phyloP scores from a whole-genome alignment of 192 early-diverging fungal species.

The Gonapodya prolifera region DNA sequence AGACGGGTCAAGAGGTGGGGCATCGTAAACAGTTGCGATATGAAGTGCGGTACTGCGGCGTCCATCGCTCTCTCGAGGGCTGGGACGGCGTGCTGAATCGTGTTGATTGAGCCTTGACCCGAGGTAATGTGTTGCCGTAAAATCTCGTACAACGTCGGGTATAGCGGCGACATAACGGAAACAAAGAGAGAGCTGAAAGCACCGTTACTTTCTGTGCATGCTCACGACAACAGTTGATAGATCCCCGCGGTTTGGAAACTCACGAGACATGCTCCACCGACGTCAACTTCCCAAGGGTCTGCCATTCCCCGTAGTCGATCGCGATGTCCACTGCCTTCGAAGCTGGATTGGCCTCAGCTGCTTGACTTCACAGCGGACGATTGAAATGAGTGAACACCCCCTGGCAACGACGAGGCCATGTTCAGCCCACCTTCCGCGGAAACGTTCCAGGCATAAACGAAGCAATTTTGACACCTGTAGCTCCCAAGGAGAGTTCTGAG shows the following conservation, averaged over 20 bases:
- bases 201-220: constrained; percentile 7
- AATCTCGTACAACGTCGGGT: constrained; percentile 12
- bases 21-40: constrained; percentile 34
- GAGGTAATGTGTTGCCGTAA: constrained; percentile 8
- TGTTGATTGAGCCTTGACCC: too few relatives aligned
- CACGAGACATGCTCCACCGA: background rate
- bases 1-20: constrained; percentile 29
- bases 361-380: too few relatives aligned
- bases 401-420: too few relatives aligned
- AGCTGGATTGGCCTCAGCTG: background rate
- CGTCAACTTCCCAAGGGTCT: background rate
- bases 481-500: background rate
- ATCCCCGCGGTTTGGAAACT: too few relatives aligned
- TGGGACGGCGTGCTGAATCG: background rate
- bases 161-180: constrained; percentile 14
- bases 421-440: background rate
- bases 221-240: constrained; percentile 13
- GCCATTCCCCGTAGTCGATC: background rate
- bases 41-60: constrained; percentile 16
- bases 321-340: background rate
- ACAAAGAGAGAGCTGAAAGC: constrained; percentile 13
- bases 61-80: constrained; percentile 1
- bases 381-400: too few relatives aligned
- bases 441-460: background rate
- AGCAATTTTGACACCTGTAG: background rate